Base-by-base conservation (phyloP, 805 yeast genomes). In the Wickerhamiella australiensis region DNA sequence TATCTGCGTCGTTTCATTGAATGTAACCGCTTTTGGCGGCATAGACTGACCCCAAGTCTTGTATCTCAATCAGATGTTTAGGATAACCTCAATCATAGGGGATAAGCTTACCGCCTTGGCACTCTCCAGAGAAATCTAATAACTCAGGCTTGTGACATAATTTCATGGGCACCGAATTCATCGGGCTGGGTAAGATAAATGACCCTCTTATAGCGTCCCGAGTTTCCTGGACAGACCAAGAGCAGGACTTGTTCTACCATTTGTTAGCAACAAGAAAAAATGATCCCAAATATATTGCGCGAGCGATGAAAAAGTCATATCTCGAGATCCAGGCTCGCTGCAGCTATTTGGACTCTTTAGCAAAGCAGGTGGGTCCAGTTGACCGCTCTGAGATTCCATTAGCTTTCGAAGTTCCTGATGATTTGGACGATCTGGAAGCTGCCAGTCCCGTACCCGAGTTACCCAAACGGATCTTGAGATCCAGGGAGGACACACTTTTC, bases 361-460 rank as follows among this genome's bases (percentile, higher is more conserved):
- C 37, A 6, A 20, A 20, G 12, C 12, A 8, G 5, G 20, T 35
- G 12, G 47, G 26, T 2, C 47, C 47, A 20, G 13, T 44, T 3
- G 31, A 44, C 20, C 41, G 11, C 11, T 5, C 3, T 4, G 31
- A 21, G 3, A 13, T 31, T 13, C 40, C 40, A 13, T 11, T 22
- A 20, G 40, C 47, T 2, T 22, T 21, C 15, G 47, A 44, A 35
- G 41, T 44, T 13, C 41, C 40, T 9, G 47, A 44, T 3, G n/a
- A 21, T 15, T 44, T 31, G 13, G 41, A 20, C 33, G 15, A 31
- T 12, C 15, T 31, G 36, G 36, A 13, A n/a, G n/a, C 12, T n/a
- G 36, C 12, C 15, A 13, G 12, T 8, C 36, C 12, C 15, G 6
- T n/a, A 12, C 36, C 36, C 15, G 36, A 31, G 36, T n/a, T 13